These are phyloP conservation scores for Phytophthora aleatoria DNA, from an alignment of 352 stramenopile species.

Conservation along the genomic window DNA sequence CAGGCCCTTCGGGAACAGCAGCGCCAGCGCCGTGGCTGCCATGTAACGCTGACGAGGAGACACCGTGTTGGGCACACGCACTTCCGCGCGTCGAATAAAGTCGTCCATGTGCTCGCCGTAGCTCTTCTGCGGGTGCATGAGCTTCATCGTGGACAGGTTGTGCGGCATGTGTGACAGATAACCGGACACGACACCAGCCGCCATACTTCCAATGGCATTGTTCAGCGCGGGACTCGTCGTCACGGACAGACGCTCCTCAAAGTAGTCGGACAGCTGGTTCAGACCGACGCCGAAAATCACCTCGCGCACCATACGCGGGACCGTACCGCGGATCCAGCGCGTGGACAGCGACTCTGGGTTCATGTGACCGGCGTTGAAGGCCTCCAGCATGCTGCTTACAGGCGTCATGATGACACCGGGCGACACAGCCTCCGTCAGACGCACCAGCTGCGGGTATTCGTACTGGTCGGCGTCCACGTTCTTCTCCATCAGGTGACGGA, in stretches of 20 bases:
- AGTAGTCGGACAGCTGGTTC: constrained; percentile 95
- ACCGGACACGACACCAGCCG: constrained; percentile 89
- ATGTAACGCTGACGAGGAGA: constrained; percentile 72
- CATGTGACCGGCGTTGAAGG: constrained; percentile 93
- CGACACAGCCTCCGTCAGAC: constrained; percentile 79
- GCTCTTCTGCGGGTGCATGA: constrained; percentile 92
- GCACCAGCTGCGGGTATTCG: constrained; percentile 80
- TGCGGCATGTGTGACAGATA: constrained; percentile 96
- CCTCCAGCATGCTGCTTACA: constrained; percentile 91
- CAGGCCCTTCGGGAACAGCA: constrained; percentile 88
- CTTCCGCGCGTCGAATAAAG: constrained; percentile 82
- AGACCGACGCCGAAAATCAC: constrained; percentile 94
- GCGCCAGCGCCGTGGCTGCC: constrained; percentile 71
- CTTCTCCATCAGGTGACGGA: constrained; percentile 87
- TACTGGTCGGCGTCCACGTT: constrained; percentile 84
- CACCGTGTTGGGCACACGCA: constrained; percentile 79
- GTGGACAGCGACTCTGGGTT: constrained; percentile 90
- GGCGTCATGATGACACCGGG: constrained; percentile 94
- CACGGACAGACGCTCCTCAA: constrained; percentile 89
- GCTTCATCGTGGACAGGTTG: constrained; percentile 96
- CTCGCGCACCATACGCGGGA: constrained; percentile 86
- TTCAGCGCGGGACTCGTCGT: constrained; percentile 72
- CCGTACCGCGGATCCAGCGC: constrained; percentile 90
- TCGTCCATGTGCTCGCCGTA: constrained; percentile 87
- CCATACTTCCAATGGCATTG: constrained; percentile 90